Evolutionary conservation across 805 yeast species (phyloP), one percentile per base, ranked within the genome.

Genomic region (Wickerhamomyces tratensis): DNA sequence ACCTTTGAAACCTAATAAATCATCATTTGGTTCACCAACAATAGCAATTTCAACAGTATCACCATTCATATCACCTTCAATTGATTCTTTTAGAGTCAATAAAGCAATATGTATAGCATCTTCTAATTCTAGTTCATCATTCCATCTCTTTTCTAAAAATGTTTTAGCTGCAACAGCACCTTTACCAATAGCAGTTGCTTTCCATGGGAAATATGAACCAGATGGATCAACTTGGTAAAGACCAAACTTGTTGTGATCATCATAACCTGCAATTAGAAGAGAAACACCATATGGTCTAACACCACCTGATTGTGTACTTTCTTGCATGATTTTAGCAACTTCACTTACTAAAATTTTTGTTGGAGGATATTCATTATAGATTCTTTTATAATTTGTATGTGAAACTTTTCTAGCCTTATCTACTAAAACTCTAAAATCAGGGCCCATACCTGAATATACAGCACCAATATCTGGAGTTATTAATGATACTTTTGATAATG

Each of bases 211-310:
- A 63, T 83, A 93, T 36, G 96, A 80, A 9, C 99, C 99, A 5
- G 95, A 84, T 5, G 99, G 99, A 67, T 93, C 99, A 39, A 93
- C 95, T 66, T 93, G 99, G 63, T 93, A 93, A 46, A 93, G 71
- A 59, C 85, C 85, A 63, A 76, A 89, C 13, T 76, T 71, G 53
- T 74, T 78, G 45, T 71, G 71, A 34, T 82, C 87, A 60, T 93
- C 98, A 60, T 86, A 76, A 25, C 98, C 98, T 9, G 97, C 99
- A 15, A 93, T 88, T 43, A 93, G 70, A 44, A 93, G 69, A 10
- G 96, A 86, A 25, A 94, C 97, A 46, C 99, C 99, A 61, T 80
- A 93, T n/a, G 98, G 99, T 61, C 99, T 79, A 49, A 93, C 96
- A 65, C 98, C 99, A 41, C 97, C 98, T 41, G 88, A 81, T 62